phyloP scores from a whole-genome alignment of 2,329 filamentous ascomycete species.

The Trichoderma afroharzianum region DNA sequence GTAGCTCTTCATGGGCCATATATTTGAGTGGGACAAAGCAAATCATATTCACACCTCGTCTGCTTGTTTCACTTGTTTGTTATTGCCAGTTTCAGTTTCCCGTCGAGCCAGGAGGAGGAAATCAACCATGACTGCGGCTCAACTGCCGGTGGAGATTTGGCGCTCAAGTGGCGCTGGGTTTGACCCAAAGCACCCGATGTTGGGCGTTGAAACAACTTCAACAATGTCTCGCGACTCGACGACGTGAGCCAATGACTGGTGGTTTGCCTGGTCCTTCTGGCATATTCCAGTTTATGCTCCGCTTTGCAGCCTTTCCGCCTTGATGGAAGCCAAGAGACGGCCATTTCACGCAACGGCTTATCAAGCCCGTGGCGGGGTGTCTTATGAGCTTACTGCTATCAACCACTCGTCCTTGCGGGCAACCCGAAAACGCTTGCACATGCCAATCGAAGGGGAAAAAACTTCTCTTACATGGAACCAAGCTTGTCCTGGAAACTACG shows the following conservation, averaged over 20 bases:
- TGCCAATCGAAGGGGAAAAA: slow-evolving; percentile 6
- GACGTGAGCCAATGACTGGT: background rate
- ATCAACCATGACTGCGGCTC: background rate
- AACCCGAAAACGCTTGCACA: slow-evolving; percentile 10
- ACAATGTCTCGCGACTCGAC: slow-evolving; percentile 14
- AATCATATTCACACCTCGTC: background rate
- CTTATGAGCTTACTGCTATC: background rate
- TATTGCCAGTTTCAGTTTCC: background rate
- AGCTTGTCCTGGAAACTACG: slow-evolving; percentile 5
- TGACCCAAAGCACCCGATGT: background rate
- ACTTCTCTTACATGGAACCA: background rate
- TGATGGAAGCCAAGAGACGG: background rate
- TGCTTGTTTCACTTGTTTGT: background rate
- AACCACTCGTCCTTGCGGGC: background rate
- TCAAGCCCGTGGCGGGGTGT: background rate
- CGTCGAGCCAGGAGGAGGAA: background rate
- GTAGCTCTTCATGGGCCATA: background rate
- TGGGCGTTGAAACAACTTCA: background rate
- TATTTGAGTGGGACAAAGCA: background rate
- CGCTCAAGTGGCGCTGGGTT: slow-evolving; percentile 8
- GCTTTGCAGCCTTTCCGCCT: background rate
- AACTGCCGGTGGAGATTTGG: background rate
- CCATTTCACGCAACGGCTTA: background rate
- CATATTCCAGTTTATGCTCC: background rate
- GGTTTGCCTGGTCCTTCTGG: background rate